Evolutionary conservation across 768 basidiomycete genomes (phyloP).

Genomic region (Kwoniella heveanensis): DNA sequence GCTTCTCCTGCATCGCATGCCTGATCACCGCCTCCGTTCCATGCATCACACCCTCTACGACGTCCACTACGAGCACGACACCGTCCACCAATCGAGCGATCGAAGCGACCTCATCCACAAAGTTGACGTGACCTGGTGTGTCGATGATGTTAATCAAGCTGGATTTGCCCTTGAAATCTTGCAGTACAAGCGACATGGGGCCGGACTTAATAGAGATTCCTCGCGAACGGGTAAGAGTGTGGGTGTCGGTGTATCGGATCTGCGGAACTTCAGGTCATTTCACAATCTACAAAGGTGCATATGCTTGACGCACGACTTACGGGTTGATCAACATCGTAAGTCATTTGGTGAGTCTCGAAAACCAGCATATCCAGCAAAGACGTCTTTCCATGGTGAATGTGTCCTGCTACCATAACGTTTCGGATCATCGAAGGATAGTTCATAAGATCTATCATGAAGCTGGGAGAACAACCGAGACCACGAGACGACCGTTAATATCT

Average conservation of each 20-base stretch:
- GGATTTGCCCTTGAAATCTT: conserved; percentile 84
- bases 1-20: conserved; percentile 82
- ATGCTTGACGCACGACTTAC: conserved; percentile 60
- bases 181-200: conserved; percentile 89
- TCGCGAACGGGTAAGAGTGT: conserved; percentile 81
- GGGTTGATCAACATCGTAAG: conserved; percentile 87
- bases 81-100: conserved; percentile 86
- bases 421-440: conserved; percentile 90
- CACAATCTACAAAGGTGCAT: no score
- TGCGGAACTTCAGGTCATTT: conserved; percentile 50
- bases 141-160: conserved; percentile 92
- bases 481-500: background rate
- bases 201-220: conserved; percentile 95
- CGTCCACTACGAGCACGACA: conserved; percentile 90
- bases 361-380: conserved; percentile 95
- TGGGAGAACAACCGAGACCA: conserved; percentile 51
- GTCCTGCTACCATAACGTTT: conserved; percentile 93
- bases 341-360: conserved; percentile 91
- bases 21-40: conserved; percentile 85
- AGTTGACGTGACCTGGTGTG: conserved; percentile 97
- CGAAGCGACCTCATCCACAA: conserved; percentile 94
- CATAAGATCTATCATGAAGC: conserved; percentile 89
- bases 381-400: conserved; percentile 97
- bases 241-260: conserved; percentile 95
- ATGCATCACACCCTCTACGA: conserved; percentile 98